Conservation (phyloP, 257 asterid genomes). For the Solanum rostratum region DNA sequence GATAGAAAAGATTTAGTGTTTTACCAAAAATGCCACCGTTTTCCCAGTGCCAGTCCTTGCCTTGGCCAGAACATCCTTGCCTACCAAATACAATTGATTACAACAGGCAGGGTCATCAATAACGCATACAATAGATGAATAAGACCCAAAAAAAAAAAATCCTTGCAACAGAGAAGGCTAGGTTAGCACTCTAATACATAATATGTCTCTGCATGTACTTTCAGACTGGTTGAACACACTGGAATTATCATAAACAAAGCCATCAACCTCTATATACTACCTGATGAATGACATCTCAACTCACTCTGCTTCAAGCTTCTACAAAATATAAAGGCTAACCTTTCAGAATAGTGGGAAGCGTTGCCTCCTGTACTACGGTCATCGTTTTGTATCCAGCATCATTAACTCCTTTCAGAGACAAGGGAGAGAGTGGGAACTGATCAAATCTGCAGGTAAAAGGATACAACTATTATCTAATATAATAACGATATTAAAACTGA, state of each 20-base stretch:
- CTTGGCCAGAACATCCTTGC: conserved; percentile 96
- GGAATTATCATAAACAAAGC: neutral
- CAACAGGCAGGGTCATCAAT: neutral
- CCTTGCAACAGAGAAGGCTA: neutral
- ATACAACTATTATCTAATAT: neutral
- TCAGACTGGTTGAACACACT: neutral
- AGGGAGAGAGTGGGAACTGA: conserved; percentile 62
- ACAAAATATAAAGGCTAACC: conserved; percentile 22
- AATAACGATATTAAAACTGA: neutral
- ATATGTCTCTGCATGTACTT: neutral
- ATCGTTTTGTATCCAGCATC: conserved; percentile 82
- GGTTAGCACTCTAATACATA: neutral
- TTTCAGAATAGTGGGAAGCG: conserved; percentile 76
- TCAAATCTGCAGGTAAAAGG: conserved; percentile 51
- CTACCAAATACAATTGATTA: conserved; percentile 26
- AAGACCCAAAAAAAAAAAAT: neutral
- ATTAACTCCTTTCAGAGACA: conserved; percentile 78
- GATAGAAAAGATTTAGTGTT: conserved; percentile 2
- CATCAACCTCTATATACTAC: neutral
- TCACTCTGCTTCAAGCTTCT: neutral
- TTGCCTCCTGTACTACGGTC: conserved; percentile 95
- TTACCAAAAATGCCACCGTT: conserved; percentile 96
- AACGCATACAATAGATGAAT: neutral
- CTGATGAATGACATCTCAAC: neutral
- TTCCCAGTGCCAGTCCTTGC: conserved; percentile 99